Percentiles rank a stretch among this genome's conserved stretches.
phyloP scores from a whole-genome alignment of 31 red algal genomes.

The Asparagopsis taxiformis region DNA sequence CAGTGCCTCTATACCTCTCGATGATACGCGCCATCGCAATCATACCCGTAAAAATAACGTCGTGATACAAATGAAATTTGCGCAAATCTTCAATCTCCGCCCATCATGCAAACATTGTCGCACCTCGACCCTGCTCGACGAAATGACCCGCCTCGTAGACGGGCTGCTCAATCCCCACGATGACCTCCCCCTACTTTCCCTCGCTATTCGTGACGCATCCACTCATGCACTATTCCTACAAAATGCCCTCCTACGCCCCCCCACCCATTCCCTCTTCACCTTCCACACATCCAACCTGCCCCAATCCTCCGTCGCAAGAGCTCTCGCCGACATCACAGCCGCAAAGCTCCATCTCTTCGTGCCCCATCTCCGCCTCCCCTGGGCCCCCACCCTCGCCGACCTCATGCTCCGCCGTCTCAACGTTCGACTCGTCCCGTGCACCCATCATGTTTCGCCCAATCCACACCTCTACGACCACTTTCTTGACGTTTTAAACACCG shows the following conservation, averaged over 20 bases:
- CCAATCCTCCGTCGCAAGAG: no score
- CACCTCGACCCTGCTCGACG: neutral
- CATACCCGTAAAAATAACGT: no score
- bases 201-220: neutral
- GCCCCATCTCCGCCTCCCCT: neutral
- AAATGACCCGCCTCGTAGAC: neutral
- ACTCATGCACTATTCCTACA: neutral
- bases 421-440: neutral
- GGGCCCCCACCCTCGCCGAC: neutral
- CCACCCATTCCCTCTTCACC: neutral
- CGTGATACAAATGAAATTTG: neutral
- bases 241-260: conserved; percentile 1
- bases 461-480: no score
- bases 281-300: neutral
- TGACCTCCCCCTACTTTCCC: conserved; percentile 10
- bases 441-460: neutral
- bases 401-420: neutral
- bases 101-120: neutral
- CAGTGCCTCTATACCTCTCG: no score
- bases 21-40: no score
- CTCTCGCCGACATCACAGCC: no score
- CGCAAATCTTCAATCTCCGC: neutral
- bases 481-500: no score
- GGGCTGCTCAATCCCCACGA: conserved; percentile 1
- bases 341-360: no score